These are phyloP conservation scores for Penicillium dipodomyicola DNA, from an alignment of 495 filamentous ascomycete genomes.

Conservation along the genomic window DNA sequence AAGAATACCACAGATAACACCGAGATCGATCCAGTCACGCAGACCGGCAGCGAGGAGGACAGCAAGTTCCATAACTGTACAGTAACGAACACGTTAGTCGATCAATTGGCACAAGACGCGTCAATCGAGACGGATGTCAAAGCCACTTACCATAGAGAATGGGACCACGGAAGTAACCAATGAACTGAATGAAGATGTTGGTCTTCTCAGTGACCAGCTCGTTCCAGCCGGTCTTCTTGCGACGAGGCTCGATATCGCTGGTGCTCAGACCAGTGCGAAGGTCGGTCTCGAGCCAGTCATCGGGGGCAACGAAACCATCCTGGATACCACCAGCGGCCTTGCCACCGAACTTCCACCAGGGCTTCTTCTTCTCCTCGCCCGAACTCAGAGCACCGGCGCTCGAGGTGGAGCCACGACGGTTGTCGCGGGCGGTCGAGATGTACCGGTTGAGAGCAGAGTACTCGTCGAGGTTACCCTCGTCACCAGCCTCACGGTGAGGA, in stretches of 20 bases:
- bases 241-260: conserved; percentile 60
- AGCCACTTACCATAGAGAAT: conserved; percentile 74
- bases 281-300: conserved; percentile 72
- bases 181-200: conserved; percentile 72
- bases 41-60: conserved; percentile 76
- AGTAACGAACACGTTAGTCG: conserved; percentile 10
- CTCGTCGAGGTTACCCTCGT: conserved; percentile 46
- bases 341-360: conserved; percentile 59
- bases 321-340: conserved; percentile 33
- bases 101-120: conserved; percentile 3
- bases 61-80: conserved; percentile 78
- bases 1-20: conserved; percentile 82
- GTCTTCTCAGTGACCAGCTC: conserved; percentile 74
- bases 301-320: conserved; percentile 56
- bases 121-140: neutral
- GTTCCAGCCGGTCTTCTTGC: conserved; percentile 69
- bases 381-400: conserved; percentile 44
- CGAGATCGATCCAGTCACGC: conserved; percentile 79
- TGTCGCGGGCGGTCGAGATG: conserved; percentile 64
- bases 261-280: conserved; percentile 59
- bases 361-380: conserved; percentile 46
- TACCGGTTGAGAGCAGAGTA: conserved; percentile 60
- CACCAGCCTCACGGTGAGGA: conserved; percentile 32
- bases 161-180: conserved; percentile 77
- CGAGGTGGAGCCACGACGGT: conserved; percentile 55